These are phyloP conservation scores for Daucus carota DNA, from an alignment of 129 eudicot species.

Conservation along the genomic window DNA sequence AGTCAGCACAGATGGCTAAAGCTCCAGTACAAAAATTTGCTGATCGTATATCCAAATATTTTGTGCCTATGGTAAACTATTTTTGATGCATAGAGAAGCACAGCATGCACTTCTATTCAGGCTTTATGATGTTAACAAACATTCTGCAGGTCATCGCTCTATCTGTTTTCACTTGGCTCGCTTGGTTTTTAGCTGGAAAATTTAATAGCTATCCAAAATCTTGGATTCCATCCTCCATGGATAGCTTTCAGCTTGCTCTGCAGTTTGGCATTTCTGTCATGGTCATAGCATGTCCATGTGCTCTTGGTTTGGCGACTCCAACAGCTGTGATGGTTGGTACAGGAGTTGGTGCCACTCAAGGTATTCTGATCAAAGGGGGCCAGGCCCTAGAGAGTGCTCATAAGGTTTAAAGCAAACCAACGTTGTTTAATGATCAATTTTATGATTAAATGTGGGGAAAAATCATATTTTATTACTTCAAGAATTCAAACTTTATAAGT, in stretches of 20 bases:
- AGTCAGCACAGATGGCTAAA: conserved; percentile 97
- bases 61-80: conserved; percentile 77
- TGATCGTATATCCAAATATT: conserved; percentile 80
- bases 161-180: conserved; percentile 57
- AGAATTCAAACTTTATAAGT: not conserved
- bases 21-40: conserved; percentile 97
- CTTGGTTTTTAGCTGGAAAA: conserved; percentile 73
- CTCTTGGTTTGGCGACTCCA: conserved; percentile 85
- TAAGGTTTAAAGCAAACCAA: conserved; percentile 30
- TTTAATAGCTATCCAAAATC: conserved; percentile 49
- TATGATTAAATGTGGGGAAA: not conserved
- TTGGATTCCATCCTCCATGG: conserved; percentile 80
- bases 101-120: not conserved
- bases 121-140: not conserved
- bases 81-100: not conserved
- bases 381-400: conserved; percentile 92
- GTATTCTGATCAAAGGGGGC: conserved; percentile 92
- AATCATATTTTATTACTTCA: not conserved
- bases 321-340: conserved; percentile 97
- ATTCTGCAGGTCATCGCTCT: conserved; percentile 51
- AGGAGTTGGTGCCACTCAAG: conserved; percentile 89
- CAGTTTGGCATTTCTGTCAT: conserved; percentile 87
- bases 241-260: conserved; percentile 82
- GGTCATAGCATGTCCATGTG: conserved; percentile 96
- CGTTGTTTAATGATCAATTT: not conserved